Percentiles rank a stretch among this genome's conserved stretches.
Conservation (phyloP, 371 early-diverging fungal species). For the Mucor ambiguus region DNA sequence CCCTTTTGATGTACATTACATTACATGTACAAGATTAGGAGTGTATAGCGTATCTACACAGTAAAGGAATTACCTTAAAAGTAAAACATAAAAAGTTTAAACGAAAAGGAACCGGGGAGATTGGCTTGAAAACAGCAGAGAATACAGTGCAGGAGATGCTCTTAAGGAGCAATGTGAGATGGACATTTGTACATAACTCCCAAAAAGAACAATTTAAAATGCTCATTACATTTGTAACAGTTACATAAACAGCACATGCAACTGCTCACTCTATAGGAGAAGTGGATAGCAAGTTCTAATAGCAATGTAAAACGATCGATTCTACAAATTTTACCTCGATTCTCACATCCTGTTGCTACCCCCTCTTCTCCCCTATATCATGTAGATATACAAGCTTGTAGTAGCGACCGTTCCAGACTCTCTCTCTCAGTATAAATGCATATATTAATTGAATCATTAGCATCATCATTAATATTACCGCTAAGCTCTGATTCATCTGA, state of each 20-base stretch:
- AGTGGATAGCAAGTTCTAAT: not conserved
- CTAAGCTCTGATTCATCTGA: not conserved
- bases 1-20: slow-evolving; percentile 5
- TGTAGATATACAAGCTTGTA: not conserved
- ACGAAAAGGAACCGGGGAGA: slow-evolving; percentile 7
- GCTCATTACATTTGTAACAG: not conserved
- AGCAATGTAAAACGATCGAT: slow-evolving; percentile 2
- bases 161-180: not conserved
- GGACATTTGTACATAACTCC: not conserved
- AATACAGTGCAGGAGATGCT: not conserved
- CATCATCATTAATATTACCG: not conserved
- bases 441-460: not conserved
- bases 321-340: not conserved
- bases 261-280: not conserved
- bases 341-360: not conserved
- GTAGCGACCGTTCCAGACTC: not conserved
- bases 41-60: not conserved
- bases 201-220: slow-evolving; percentile 6
- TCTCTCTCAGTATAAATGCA: not conserved
- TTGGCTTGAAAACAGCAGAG: not conserved
- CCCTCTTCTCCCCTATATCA: slow-evolving; percentile 1
- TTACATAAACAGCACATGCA: slow-evolving; percentile 1
- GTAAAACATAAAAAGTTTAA: slow-evolving; percentile 3
- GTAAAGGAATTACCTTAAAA: slow-evolving; percentile 5
- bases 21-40: slow-evolving; percentile 4